Conservation (phyloP, 768 basidiomycete genomes). For the Pleurotus pulmonarius region DNA sequence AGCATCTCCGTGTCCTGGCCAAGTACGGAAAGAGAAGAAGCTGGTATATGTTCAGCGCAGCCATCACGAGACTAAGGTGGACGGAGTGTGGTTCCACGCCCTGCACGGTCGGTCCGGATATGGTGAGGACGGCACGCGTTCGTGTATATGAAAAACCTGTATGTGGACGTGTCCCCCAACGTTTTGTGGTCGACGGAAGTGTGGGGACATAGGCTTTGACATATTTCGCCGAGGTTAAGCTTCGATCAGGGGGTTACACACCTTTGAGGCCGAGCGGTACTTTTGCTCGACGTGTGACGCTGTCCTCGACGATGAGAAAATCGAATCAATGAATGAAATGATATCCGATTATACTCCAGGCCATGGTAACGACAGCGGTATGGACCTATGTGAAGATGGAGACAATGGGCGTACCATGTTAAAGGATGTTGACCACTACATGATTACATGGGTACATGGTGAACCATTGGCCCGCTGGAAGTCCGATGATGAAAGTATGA, state of each 20-base stretch:
- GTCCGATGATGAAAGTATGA: too few relatives aligned
- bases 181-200: constrained; percentile 1
- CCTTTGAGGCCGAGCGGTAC: neutral
- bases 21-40: neutral
- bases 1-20: neutral
- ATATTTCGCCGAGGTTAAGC: constrained; percentile 5
- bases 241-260: constrained; percentile 3
- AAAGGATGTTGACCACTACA: too few relatives aligned
- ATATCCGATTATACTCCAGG: neutral
- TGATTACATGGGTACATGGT: too few relatives aligned
- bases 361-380: neutral
- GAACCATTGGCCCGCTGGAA: too few relatives aligned
- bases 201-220: constrained; percentile 6
- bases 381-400: too few relatives aligned
- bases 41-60: neutral
- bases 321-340: too few relatives aligned
- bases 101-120: constrained; percentile 4
- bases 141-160: constrained; percentile 2
- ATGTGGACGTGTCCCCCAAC: constrained; percentile 7
- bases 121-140: neutral
- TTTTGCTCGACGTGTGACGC: neutral
- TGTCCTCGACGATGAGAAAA: too few relatives aligned
- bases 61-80: constrained; percentile 2
- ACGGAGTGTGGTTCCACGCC: constrained; percentile 3
- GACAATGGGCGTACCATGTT: too few relatives aligned